Evolutionary conservation across 163 green algal genomes (phyloP), one percentile per base, ranked within the genome.

Genomic region (Trebouxia gelatinosa): DNA sequence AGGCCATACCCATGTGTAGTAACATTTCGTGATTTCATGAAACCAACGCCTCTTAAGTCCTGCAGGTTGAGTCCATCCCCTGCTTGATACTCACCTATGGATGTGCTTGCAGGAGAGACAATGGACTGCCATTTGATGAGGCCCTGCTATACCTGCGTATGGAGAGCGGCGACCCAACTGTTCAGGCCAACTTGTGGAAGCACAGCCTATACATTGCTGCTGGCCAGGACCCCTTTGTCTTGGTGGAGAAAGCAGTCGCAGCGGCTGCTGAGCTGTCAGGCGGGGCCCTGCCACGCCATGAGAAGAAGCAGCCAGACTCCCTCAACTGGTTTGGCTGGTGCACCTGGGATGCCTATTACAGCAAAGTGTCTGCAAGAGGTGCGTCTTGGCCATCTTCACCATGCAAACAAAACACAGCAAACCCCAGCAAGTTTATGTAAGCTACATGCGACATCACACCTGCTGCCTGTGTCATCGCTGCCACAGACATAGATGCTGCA

Each of bases 291-390:
- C 86, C 89, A 0, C 86, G 91, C 51, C 74, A 43, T 26, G 72
- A 87, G 3, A 96, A 96, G 86, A 32, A 77, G 28, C 81, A 97
- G 70, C 94, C 94, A 0, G 59, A 84, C 48, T 92, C 86, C 17
- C 79, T 98, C 37, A 93, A 99, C 78, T 86, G 90, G 43, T 99
- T 99, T 90, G 95, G 94, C 21, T 93, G 93, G 95, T 99, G 95
- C 89, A 97, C 92, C 21, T 99, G 95, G 95, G 95, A 99, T 82
- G 94, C 95, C 19, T 99, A 98, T 81, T 99, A 99, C 87, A 92
- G 83, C 43, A 87, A 87, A 21, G 94, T 98, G 11, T 90, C 78
- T 39, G 86, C 83, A 7, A 57, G 76, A 79, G 82, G 82, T 83
- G 34, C 48, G 29, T 19, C 1, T n/a, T n/a, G n/a, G n/a, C n/a